Base-by-base conservation (phyloP, 164 flowering plant genomes). In the Paratinospora sagittata region DNA sequence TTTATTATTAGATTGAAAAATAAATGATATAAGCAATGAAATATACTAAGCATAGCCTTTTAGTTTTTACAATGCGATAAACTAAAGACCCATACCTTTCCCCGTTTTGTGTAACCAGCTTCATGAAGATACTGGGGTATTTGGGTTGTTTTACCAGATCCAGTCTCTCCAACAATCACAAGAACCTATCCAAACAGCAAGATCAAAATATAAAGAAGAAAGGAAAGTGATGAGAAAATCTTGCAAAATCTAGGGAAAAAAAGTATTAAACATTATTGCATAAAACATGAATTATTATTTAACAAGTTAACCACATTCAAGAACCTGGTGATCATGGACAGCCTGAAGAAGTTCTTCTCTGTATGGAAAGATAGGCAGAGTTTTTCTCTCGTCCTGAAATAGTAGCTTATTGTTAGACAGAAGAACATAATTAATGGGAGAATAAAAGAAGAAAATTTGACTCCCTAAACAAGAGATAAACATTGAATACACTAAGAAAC, bases 61-160 rank as follows among this genome's bases (percentile, higher is more conserved):
- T 41, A 0, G 45, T 11, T 41, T 41, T 41, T 41, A 41, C 45
- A 41, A 41, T 41, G 45, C 11, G 1, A 11, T 41, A 41, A 41
- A 41, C 34, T 30, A 52, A 52, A 52, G 8, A 52, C 41, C 14
- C 67, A 23, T 82, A 94, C 97, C 96, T 82, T 92, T 75, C 99
- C 99, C 65, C 77, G 84, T 78, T 87, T 89, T 30, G 97, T 92
- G 77, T 89, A 95, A 23, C 97, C 99, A 76, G 93, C 92, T 81
- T 95, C 99, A 82, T 91, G 97, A 72, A 95, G 94, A 82, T 90
- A 95, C 66, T 95, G 99, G 21, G 99, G 99, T 73, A 95, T 89
- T 83, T 95, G 99, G 6, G 99, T 95, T 4, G 97, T 92, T 80
- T 95, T 95, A 45, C 99, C 99, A 36, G 99, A 95, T 70, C 99